Conservation (phyloP, 2,329 filamentous ascomycete species). For the Fusarium falciforme region DNA sequence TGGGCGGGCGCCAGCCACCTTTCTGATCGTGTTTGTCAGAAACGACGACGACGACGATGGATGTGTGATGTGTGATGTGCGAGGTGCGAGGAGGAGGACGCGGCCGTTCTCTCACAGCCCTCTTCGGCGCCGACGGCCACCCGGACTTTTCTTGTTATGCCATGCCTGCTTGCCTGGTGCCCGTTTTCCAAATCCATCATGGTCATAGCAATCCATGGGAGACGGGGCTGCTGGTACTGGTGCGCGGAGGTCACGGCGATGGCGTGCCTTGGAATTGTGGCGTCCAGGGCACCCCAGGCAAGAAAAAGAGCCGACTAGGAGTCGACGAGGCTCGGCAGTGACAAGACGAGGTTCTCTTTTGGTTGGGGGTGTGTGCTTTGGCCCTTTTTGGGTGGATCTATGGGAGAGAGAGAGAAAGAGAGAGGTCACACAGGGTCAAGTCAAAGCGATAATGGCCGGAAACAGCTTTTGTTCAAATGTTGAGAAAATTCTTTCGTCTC, state of each 20-base stretch:
- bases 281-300: slow-evolving; percentile 18
- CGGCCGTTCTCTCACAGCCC: not conserved
- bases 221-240: not conserved
- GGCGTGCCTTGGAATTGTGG: slow-evolving; percentile 27
- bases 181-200: slow-evolving; percentile 4
- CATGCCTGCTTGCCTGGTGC: not conserved
- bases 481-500: not conserved
- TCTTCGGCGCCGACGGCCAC: not conserved
- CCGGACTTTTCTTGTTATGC: not conserved
- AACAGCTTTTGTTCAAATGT: not conserved
- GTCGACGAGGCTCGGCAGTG: slow-evolving; percentile 5
- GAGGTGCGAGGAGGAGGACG: not conserved
- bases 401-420: slow-evolving; percentile 4
- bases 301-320: slow-evolving; percentile 13
- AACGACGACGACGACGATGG: not conserved
- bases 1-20: not conserved
- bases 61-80: no score
- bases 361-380: slow-evolving; percentile 23
- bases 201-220: slow-evolving; percentile 1
- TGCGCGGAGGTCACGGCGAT: slow-evolving; percentile 7
- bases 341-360: slow-evolving; percentile 10
- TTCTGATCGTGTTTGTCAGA: not conserved
- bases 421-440: not conserved
- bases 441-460: not conserved
- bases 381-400: slow-evolving; percentile 13